Percentiles rank a stretch among this genome's conserved stretches.
Conservation (phyloP, 805 yeast species). For the Candida succiphila region DNA sequence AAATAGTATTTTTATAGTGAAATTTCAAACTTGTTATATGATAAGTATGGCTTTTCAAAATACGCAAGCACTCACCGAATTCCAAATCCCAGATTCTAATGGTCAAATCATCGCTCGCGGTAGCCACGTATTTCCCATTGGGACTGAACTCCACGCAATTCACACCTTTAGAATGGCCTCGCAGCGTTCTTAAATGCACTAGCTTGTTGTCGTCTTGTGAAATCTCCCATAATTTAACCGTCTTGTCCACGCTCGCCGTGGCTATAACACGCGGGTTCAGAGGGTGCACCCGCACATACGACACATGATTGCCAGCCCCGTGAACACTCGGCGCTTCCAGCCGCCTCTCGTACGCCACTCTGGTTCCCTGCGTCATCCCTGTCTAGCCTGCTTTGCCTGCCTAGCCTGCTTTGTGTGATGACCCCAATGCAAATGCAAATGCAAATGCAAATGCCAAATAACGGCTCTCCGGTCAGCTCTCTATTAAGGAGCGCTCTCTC, state of each 20-base stretch:
- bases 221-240: conserved; percentile 49
- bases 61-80: conserved; percentile 37
- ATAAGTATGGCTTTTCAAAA: conserved; percentile 72
- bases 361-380: too few relatives aligned
- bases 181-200: conserved; percentile 21
- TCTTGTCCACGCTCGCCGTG: conserved; percentile 44
- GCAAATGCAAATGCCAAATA: too few relatives aligned
- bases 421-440: too few relatives aligned
- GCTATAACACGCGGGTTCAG: conserved; percentile 51
- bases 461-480: too few relatives aligned
- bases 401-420: too few relatives aligned
- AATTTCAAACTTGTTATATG: conserved; percentile 69
- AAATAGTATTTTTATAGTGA: conserved; percentile 64
- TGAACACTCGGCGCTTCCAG: too few relatives aligned
- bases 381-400: too few relatives aligned
- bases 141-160: conserved; percentile 76
- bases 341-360: too few relatives aligned
- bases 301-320: too few relatives aligned
- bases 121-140: conserved; percentile 60
- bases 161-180: conserved; percentile 63
- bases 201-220: conserved; percentile 17
- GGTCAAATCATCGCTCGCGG: conserved; percentile 81
- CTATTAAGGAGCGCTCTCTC: too few relatives aligned
- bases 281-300: conserved; percentile 52
- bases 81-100: conserved; percentile 61